Evolutionary conservation across 148 eudicot species (phyloP).

Genomic region (Persicaria tinctoria): DNA sequence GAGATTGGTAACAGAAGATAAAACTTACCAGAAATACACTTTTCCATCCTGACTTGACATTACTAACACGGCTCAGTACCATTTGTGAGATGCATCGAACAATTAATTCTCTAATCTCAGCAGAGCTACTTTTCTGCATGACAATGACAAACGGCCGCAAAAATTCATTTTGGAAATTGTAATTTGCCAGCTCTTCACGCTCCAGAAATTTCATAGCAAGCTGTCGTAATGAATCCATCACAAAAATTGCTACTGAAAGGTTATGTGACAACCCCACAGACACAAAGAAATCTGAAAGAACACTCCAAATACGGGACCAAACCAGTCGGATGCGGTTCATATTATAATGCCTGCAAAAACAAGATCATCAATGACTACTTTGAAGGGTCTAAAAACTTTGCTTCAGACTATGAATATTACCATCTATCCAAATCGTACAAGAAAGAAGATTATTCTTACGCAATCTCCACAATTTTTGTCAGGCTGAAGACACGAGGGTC

Average conservation of each 20-base stretch:
- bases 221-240: slow-evolving; percentile 98
- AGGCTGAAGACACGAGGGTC: slow-evolving; percentile 99
- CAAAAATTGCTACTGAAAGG: slow-evolving; percentile 98
- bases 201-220: slow-evolving; percentile 98
- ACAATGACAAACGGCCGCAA: slow-evolving; percentile 93
- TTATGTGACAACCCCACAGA: slow-evolving; percentile 94
- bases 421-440: slow-evolving; percentile 6
- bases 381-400: not conserved
- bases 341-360: slow-evolving; percentile 89
- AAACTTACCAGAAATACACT: slow-evolving; percentile 82
- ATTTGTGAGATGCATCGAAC: slow-evolving; percentile 97
- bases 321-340: slow-evolving; percentile 97
- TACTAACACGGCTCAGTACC: slow-evolving; percentile 90
- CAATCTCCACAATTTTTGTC: slow-evolving; percentile 95
- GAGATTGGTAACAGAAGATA: not conserved
- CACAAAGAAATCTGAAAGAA: slow-evolving; percentile 95
- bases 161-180: slow-evolving; percentile 97
- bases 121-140: slow-evolving; percentile 84
- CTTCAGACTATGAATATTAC: not conserved
- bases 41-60: slow-evolving; percentile 99
- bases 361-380: slow-evolving; percentile 2
- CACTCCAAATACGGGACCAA: slow-evolving; percentile 99
- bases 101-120: slow-evolving; percentile 89
- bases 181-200: slow-evolving; percentile 96
- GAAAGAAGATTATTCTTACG: slow-evolving; percentile 58